Evolutionary conservation across 2,329 filamentous ascomycete genomes (phyloP), one percentile per base, ranked within the genome.

Genomic region (Fusarium hainanense): DNA sequence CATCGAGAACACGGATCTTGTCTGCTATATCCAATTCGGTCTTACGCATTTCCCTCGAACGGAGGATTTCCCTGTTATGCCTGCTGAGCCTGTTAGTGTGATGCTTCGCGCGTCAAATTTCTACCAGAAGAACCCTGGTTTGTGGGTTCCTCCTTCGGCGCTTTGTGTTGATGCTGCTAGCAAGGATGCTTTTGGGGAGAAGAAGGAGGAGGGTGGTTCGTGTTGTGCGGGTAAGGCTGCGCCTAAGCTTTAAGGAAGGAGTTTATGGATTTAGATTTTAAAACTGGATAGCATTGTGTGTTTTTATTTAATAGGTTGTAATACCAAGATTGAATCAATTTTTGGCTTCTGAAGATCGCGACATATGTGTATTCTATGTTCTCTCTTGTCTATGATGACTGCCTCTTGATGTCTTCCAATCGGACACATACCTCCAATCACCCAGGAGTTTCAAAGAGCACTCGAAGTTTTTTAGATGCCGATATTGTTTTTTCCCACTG

Each of bases 21-120:
- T 98, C 2, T 87, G 97, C 28, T 98, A 94, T 93, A 94, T 97
- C 82, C 97, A 94, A 0, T 98, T 97, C 75, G 94, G 94, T 40
- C 85, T 97, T 41, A 95, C 92, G 1, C 94, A 97, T 79, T 95
- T 97, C 84, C 94, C 94, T 0, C 84, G 92, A 0, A 94, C 94
- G 0, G 94, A 98, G 78, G 94, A 97, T 79, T 97, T 93, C 83
- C 94, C 94, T 40, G 85, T 97, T 74, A 97, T 97, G 94, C 93
- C 93, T 0, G 92, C 89, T 3, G 92, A 94, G 83, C 92, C 93
- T 1, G 94, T 97, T 86, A 93, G 89, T 9, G 83, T 97, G 72
- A 85, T 97, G 58, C 84, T 97, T 44, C 83, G 93, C 37, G 93
- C 93, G 9, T 83, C 93, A 51, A 91, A 97, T 82, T 97, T 97